phyloP scores from a whole-genome alignment of 495 filamentous ascomycete genomes.

The Podospora fimiseda region DNA sequence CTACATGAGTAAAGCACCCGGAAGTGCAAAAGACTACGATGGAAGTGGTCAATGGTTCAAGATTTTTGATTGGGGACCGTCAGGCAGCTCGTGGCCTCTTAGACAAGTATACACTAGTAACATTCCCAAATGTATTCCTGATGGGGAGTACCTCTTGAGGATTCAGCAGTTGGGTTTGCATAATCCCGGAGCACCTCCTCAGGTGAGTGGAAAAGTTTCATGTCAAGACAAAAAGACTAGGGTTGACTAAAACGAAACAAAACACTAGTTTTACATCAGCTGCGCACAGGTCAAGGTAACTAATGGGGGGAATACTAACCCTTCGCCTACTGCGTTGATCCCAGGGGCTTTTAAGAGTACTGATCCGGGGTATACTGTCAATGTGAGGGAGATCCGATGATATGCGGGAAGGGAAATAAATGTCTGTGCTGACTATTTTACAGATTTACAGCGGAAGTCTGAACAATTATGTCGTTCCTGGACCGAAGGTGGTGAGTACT shows the following conservation, averaged over 20 bases:
- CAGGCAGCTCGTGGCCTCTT: conserved; percentile 9
- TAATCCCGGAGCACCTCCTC: conserved; percentile 42
- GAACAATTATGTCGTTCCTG: conserved; percentile 20
- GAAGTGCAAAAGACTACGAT: conserved; percentile 35
- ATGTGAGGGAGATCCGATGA: conserved; percentile 12
- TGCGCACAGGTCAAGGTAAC: conserved; percentile 56
- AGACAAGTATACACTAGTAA: conserved; percentile 46
- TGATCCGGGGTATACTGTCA: conserved; percentile 47
- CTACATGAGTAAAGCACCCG: conserved; percentile 47
- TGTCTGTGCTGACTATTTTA: neutral
- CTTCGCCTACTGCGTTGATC: conserved; percentile 42
- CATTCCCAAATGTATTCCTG: conserved; percentile 47
- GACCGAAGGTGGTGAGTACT: conserved; percentile 17
- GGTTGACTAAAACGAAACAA: neutral
- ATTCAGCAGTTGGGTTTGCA: conserved; percentile 56
- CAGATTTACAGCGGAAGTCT: conserved; percentile 16
- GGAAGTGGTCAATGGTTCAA: conserved; percentile 50
- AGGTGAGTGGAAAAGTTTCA: too few species aligned
- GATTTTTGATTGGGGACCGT: conserved; percentile 38
- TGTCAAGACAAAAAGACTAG: neutral
- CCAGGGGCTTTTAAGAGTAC: conserved; percentile 50
- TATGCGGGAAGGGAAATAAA: neutral
- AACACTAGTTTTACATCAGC: conserved; percentile 42
- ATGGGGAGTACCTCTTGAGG: conserved; percentile 55
- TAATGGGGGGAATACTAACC: conserved; percentile 39